Evolutionary conservation across 2,329 filamentous ascomycete genomes (phyloP), one percentile per base, ranked within the genome.

Genomic region (Trichoderma guizhouense): DNA sequence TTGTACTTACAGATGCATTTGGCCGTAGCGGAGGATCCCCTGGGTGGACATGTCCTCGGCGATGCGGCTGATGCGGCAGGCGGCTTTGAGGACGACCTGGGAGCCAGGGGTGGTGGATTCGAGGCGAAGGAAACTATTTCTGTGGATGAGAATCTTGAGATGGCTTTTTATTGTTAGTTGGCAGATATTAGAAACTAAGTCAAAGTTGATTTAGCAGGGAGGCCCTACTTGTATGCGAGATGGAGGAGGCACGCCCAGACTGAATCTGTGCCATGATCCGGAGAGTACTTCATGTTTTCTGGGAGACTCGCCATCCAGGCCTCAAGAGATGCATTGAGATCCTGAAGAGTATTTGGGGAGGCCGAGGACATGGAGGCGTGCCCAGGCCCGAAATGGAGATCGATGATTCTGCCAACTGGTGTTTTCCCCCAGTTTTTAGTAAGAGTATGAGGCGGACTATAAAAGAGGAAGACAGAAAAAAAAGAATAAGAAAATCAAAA

Each of bases 21-120:
- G 81, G 0, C 79, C 80, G 47, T 81, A 82, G 3, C 79, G 78
- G 9, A 81, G 76, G 0, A 75, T 80, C 12, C 78, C 77, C 11
- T 80, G 75, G 5, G 79, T 77, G 0, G 79, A 78, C 80, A 82
- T 82, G 72, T 83, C 81, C 34, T 82, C 80, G 7, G 79, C 80
- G 28, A 82, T 82, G 11, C 81, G 63, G 68, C 79, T 82, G 36
- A 82, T 81, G 24, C 78, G 76, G 9, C 79, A 79, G 1, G 81
- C 81, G 0, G 81, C 81, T 0, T 75, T 75, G 2, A 79, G 76
- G 7, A 79, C 80, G 18, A 78, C 78, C 43, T 77, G 77, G 5
- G 75, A 77, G 34, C 78, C 78, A 15, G 76, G 75, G 15, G 78
- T 74, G 6, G 78, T 76, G 8, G 77, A 76, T 14, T 76, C 74